Conservation (phyloP, 495 filamentous ascomycete genomes). For the Neurospora sp. region DNA sequence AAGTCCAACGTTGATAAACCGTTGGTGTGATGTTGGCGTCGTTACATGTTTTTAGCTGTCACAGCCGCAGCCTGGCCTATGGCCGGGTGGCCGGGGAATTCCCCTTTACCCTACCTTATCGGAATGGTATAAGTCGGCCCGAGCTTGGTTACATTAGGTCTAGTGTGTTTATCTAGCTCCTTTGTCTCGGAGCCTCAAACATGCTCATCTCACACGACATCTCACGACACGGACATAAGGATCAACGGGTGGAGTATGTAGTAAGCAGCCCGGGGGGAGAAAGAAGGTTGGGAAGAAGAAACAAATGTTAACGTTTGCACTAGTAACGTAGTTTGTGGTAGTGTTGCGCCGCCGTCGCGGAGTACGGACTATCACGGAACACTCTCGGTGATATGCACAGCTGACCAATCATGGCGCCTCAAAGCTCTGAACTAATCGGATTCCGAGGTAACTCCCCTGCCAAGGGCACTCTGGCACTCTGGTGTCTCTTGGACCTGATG, state of each 20-base stretch:
- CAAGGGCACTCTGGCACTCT: not conserved
- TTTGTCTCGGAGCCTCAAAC: not conserved
- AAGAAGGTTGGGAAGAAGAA: not conserved
- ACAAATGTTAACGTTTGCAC: not conserved
- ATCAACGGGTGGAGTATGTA: not conserved
- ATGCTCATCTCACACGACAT: not conserved
- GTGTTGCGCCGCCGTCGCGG: not conserved
- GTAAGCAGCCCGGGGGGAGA: not conserved
- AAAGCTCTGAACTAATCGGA: not conserved
- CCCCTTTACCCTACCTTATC: not conserved
- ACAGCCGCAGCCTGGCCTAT: not conserved
- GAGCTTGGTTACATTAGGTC: not conserved
- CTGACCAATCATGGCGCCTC: not conserved
- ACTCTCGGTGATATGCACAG: not conserved
- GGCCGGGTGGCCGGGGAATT: not conserved
- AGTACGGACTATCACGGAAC: not conserved
- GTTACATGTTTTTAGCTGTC: not conserved
- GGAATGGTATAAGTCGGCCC: not conserved
- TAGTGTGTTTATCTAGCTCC: not conserved
- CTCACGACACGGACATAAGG: not conserved
- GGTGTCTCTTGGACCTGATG: not conserved
- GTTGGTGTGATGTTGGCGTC: not conserved
- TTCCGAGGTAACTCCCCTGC: not conserved
- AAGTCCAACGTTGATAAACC: not conserved
- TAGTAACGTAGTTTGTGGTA: not conserved